These are phyloP conservation scores for Lithospermum erythrorhizon DNA, from an alignment of 257 asterid species.

Conservation along the genomic window DNA sequence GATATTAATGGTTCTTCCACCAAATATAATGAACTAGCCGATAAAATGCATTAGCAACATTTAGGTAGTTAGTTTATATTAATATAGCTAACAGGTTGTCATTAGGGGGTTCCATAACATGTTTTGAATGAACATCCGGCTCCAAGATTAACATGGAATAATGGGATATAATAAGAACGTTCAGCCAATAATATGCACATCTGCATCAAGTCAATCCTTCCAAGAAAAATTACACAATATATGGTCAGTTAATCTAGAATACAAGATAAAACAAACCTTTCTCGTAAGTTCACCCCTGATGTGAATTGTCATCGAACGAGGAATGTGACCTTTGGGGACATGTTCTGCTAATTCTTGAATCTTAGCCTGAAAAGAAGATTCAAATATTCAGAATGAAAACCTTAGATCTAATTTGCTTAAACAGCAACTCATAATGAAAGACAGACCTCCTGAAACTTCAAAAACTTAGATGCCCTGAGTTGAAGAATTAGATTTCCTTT, in stretches of 20 bases:
- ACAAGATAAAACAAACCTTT: slow-evolving; percentile 41
- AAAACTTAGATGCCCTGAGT: slow-evolving; percentile 85
- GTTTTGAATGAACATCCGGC: background rate
- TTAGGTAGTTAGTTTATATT: background rate
- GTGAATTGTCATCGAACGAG: slow-evolving; percentile 88
- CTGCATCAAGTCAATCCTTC: background rate
- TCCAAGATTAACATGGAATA: background rate
- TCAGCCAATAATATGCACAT: too few species aligned
- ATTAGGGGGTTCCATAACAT: background rate
- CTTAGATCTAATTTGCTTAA: background rate
- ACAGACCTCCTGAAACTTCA: slow-evolving; percentile 92
- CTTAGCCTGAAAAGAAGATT: slow-evolving; percentile 50
- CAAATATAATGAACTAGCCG: too few species aligned
- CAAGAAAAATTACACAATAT: background rate
- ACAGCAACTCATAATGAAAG: slow-evolving; percentile 5
- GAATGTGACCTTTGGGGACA: slow-evolving; percentile 98
- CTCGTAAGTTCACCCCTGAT: slow-evolving; percentile 94
- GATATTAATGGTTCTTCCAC: too few species aligned
- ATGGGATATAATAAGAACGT: background rate
- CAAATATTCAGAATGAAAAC: background rate
- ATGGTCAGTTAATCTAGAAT: background rate
- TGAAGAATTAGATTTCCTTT: slow-evolving; percentile 91
- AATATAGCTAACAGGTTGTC: background rate
- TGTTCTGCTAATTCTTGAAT: slow-evolving; percentile 93
- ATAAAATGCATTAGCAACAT: too few species aligned